Conservation (phyloP, 164 flowering plant genomes). For the Tinospora cordifolia region DNA sequence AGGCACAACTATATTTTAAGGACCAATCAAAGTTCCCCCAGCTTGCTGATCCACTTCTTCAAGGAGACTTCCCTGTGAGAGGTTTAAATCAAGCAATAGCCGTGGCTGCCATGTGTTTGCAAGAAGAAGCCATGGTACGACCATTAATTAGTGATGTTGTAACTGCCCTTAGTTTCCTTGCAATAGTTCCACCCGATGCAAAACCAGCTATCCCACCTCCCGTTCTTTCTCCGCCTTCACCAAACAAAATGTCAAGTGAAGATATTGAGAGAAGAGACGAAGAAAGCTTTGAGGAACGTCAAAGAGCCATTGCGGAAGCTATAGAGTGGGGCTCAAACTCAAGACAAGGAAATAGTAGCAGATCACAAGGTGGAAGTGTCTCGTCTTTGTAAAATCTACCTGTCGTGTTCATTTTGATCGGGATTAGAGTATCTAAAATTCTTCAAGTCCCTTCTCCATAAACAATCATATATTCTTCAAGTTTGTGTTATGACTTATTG, state of each 20-base stretch:
- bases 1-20: slow-evolving; percentile 57
- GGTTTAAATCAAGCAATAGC: slow-evolving; percentile 60
- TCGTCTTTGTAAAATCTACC: slow-evolving; percentile 3
- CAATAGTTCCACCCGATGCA: slow-evolving; percentile 13
- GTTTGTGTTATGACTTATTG: too few species aligned
- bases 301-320: slow-evolving; percentile 34
- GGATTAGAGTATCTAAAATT: not conserved
- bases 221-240: slow-evolving; percentile 11
- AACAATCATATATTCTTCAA: not conserved
- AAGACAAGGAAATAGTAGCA: slow-evolving; percentile 12
- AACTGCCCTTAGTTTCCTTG: slow-evolving; percentile 44
- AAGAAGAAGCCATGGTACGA: slow-evolving; percentile 44
- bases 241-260: slow-evolving; percentile 8
- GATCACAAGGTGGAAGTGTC: slow-evolving; percentile 10
- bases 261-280: slow-evolving; percentile 13
- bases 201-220: slow-evolving; percentile 13
- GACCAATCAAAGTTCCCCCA: slow-evolving; percentile 44
- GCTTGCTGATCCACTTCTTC: slow-evolving; percentile 52
- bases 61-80: slow-evolving; percentile 35
- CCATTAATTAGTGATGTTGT: slow-evolving; percentile 56
- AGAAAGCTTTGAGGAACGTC: slow-evolving; percentile 20
- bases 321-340: slow-evolving; percentile 37
- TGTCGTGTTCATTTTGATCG: not conserved
- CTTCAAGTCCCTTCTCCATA: not conserved
- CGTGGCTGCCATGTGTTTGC: slow-evolving; percentile 64